phyloP scores from a whole-genome alignment of 176 grass and related monocot genomes.

The Avena atlantica region DNA sequence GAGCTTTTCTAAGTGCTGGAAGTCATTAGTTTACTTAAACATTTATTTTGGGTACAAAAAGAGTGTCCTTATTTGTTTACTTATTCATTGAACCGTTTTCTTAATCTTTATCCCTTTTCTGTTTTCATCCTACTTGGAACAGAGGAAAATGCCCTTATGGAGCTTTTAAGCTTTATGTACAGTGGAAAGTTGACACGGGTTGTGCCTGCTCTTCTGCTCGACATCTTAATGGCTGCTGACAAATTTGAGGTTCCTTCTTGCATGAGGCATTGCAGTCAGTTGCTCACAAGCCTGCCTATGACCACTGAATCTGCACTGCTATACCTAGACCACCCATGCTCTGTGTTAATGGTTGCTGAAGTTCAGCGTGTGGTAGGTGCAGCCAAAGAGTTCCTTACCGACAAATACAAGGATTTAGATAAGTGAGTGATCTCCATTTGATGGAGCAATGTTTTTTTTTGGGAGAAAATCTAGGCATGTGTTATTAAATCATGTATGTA shows the following conservation, averaged over 20 bases:
- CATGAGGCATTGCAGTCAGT: slow-evolving; percentile 88
- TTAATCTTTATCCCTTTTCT: neutral
- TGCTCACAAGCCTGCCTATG: slow-evolving; percentile 81
- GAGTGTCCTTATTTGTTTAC: neutral
- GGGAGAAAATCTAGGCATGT: neutral
- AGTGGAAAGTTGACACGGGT: slow-evolving; percentile 76
- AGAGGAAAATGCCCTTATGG: slow-evolving; percentile 92
- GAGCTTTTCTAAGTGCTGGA: neutral
- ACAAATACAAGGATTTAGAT: slow-evolving; percentile 58
- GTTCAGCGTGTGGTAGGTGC: slow-evolving; percentile 52
- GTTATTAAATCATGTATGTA: neutral
- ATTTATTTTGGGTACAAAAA: neutral
- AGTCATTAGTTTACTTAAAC: neutral
- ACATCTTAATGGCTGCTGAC: slow-evolving; percentile 88
- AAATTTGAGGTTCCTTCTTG: slow-evolving; percentile 97
- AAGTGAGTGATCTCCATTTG: slow-evolving; percentile 43
- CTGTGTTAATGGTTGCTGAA: slow-evolving; percentile 50
- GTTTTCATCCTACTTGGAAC: slow-evolving; percentile 51
- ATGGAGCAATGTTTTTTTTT: neutral
- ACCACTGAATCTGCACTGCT: slow-evolving; percentile 87
- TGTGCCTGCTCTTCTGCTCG: slow-evolving; percentile 66
- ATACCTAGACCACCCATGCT: slow-evolving; percentile 77
- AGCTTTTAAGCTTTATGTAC: slow-evolving; percentile 87
- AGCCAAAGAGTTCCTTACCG: slow-evolving; percentile 62
- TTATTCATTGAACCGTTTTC: neutral